Evolutionary conservation across 1,284 basidiomycete species (phyloP).

Genomic region (Cutaneotrichosporon cavernicola): DNA sequence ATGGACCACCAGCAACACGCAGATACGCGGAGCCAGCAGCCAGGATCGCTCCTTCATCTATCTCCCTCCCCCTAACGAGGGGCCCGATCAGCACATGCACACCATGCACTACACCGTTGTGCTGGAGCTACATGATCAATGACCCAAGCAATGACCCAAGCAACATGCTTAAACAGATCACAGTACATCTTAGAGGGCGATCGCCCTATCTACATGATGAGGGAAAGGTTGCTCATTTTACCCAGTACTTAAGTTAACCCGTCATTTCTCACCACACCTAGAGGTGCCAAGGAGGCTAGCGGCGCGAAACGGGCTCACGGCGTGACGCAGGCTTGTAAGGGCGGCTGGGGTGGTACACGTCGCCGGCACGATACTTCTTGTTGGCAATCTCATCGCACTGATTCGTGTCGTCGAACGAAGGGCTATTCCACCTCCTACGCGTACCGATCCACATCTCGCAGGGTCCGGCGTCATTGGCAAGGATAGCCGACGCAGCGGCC

Average conservation of each 20-base stretch:
- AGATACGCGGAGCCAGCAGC: too few species aligned
- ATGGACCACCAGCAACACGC: too few species aligned
- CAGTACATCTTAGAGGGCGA: too few species aligned
- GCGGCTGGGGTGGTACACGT: background rate
- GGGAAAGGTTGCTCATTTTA: background rate
- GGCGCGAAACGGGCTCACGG: background rate
- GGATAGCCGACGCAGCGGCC: background rate
- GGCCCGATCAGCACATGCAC: too few species aligned
- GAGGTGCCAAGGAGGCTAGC: background rate
- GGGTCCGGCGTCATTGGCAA: background rate
- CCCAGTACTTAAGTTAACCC: background rate
- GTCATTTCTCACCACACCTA: too few species aligned
- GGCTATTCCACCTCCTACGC: background rate
- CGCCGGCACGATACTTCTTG: background rate
- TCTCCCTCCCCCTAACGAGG: too few species aligned
- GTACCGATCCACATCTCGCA: background rate
- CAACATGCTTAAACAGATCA: too few species aligned
- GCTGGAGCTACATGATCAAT: too few species aligned
- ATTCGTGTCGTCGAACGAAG: background rate
- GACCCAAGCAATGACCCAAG: too few species aligned
- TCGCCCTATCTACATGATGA: too few species aligned
- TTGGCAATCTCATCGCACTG: background rate
- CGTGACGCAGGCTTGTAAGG: background rate
- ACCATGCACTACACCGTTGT: too few species aligned
- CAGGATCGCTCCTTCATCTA: too few species aligned